Base-by-base conservation (phyloP, 768 basidiomycete species). In the Leucogyrophana mollusca region DNA sequence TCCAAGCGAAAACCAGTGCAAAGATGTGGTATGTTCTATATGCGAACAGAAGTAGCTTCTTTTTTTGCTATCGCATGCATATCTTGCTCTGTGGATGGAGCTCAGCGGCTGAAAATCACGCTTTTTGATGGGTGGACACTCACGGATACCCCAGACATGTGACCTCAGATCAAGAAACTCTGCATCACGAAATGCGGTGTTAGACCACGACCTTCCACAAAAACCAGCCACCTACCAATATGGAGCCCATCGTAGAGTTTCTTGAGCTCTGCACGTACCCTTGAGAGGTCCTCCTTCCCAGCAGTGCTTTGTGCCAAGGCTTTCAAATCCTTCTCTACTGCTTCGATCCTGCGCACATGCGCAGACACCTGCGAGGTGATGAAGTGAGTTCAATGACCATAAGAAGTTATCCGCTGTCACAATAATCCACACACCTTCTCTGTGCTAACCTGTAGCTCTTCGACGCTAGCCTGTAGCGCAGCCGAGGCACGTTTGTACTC, bases 401-500 rank as follows among this genome's bases (percentile, higher is more conserved):
- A n/a, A n/a, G n/a, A n/a, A n/a, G n/a, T n/a, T n/a, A n/a, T n/a
- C n/a, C n/a, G n/a, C n/a, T n/a, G 11, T 32, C 20, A 35, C 41
- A 36, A 18, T 10, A 10, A 30, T 14, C 13, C 34, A 53, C 60
- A 11, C 47, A 84, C 92, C 78, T 91, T 87, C 56, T 85, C 82
- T 0, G 92, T 94, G 58, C 85, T 92, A 21, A 77, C 69, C 65
- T 91, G 86, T 46, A 96, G 69, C 56, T 94, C 90, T 55, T 90
- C 85, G 13, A 95, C 88, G 60, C 90, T 93, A 17, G 85, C 80
- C 66, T 94, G 87, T 40, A 96, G 68, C 22, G 89, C 79, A n/a
- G 87, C 84, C 3, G 91, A 92, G 23, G 93, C 92, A 34, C 77
- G 72, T 66, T 91, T 90, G 67, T 94, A 93, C 69, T 95, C 94